These are phyloP conservation scores for Chaetomium globosum DNA, from an alignment of 2,329 filamentous ascomycete genomes.

Conservation along the genomic window DNA sequence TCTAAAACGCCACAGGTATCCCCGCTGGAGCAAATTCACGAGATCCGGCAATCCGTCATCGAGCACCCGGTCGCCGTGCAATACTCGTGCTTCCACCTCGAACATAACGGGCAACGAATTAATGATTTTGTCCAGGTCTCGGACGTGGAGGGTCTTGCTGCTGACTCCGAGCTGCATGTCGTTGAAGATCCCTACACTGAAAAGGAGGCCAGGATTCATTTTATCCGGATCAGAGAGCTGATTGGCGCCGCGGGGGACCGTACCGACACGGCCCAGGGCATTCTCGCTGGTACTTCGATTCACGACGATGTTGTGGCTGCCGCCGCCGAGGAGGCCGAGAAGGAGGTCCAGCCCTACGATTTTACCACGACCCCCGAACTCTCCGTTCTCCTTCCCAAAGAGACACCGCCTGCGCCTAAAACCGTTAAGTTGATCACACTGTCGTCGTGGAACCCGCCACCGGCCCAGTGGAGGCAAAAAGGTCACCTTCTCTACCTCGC, in stretches of 20 bases:
- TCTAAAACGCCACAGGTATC: constrained; percentile 65
- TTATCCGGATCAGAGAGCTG: constrained; percentile 86
- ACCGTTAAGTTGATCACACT: constrained; percentile 87
- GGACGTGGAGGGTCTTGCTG: constrained; percentile 77
- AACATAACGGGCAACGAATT: constrained; percentile 83
- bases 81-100: constrained; percentile 98
- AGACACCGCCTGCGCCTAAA: constrained; percentile 73
- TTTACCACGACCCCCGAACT: constrained; percentile 70
- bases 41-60: constrained; percentile 94
- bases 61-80: constrained; percentile 91
- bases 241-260: constrained; percentile 90
- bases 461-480: constrained; percentile 84
- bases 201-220: constrained; percentile 94
- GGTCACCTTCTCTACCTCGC: constrained; percentile 91
- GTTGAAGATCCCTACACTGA: constrained; percentile 97
- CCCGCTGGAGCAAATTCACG: constrained; percentile 92
- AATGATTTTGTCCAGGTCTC: constrained; percentile 94
- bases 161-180: constrained; percentile 76
- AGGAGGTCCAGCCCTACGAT: constrained; percentile 69
- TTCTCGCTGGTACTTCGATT: constrained; percentile 81
- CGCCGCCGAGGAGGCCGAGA: constrained; percentile 47
- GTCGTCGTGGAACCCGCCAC: constrained; percentile 95
- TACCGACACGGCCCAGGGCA: constrained; percentile 82
- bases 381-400: constrained; percentile 69
- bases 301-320: constrained; percentile 73